Evolutionary conservation across 176 grass and related monocot genomes (phyloP).

Genomic region (Carex pumila): DNA sequence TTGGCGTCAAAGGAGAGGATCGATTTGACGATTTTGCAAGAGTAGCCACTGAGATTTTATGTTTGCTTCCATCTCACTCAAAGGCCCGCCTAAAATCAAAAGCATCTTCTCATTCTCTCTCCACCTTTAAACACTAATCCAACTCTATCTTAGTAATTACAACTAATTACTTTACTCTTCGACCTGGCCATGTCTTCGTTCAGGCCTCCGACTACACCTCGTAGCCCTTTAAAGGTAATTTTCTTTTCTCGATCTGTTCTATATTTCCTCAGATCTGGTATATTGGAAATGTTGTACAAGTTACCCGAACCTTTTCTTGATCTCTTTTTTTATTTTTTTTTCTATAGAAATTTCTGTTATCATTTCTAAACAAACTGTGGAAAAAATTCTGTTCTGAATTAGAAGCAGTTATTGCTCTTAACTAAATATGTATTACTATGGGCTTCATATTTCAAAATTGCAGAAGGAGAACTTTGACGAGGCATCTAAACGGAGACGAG

Average conservation of each 20-base stretch:
- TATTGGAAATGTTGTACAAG: background rate
- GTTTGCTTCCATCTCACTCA: conserved; percentile 60
- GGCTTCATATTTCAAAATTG: background rate
- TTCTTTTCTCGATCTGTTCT: background rate
- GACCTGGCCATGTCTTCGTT: conserved; percentile 2
- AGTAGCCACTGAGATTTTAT: background rate
- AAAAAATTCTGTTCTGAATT: background rate
- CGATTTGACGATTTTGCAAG: background rate
- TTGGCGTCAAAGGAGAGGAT: background rate
- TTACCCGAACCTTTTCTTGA: background rate
- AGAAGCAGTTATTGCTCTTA: background rate
- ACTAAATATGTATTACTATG: background rate
- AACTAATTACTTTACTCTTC: background rate
- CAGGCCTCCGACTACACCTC: conserved; percentile 38
- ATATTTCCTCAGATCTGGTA: background rate
- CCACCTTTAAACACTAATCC: conserved; percentile 20
- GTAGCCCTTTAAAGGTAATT: conserved; percentile 47
- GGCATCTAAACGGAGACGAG: conserved; percentile 22
- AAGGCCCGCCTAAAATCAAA: conserved; percentile 31
- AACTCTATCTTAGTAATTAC: background rate
- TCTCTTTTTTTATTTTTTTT: background rate
- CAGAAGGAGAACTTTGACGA: conserved; percentile 76
- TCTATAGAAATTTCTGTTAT: background rate
- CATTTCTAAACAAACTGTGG: background rate
- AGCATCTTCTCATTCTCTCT: conserved; percentile 45